Percentiles rank a stretch among this genome's conserved stretches.
phyloP scores from a whole-genome alignment of 441 rosid genomes.

The Syzygium malaccense region DNA sequence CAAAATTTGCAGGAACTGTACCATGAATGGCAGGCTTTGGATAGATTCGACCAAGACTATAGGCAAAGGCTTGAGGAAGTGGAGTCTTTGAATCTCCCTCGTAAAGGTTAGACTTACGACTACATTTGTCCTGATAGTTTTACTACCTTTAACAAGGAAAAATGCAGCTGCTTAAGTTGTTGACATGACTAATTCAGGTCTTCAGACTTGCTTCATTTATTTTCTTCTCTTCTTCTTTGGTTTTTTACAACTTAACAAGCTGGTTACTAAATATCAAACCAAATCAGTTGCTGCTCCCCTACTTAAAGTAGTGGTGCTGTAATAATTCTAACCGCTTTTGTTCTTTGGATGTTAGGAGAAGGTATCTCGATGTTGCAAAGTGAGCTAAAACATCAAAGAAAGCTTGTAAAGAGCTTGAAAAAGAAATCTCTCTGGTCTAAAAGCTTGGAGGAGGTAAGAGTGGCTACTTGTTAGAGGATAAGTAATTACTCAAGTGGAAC shows the following conservation, averaged over 20 bases:
- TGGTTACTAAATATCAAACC: neutral
- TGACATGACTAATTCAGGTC: neutral
- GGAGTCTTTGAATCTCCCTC: constrained; percentile 63
- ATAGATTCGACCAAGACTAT: constrained; percentile 80
- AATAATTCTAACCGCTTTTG: constrained; percentile 6
- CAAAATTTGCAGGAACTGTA: constrained; percentile 58
- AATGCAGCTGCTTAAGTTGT: neutral
- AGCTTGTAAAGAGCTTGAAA: constrained; percentile 56
- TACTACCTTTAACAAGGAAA: neutral
- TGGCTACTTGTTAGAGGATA: neutral
- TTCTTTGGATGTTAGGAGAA: constrained; percentile 45
- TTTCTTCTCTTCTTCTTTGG: neutral
- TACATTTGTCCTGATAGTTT: neutral
- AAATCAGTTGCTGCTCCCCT: neutral
- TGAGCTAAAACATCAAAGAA: constrained; percentile 72
- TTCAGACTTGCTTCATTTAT: neutral
- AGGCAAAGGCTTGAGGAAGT: constrained; percentile 52
- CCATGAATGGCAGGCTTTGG: constrained; percentile 73
- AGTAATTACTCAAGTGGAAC: neutral
- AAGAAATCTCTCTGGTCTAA: constrained; percentile 28
- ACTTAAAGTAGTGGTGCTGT: neutral
- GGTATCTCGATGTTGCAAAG: constrained; percentile 42
- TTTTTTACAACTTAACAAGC: neutral
- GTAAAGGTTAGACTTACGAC: constrained; percentile 40
- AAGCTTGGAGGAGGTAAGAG: constrained; percentile 9